Evolutionary conservation across 495 filamentous ascomycete genomes (phyloP).

Genomic region (Paragyromitra xinjiangensis): DNA sequence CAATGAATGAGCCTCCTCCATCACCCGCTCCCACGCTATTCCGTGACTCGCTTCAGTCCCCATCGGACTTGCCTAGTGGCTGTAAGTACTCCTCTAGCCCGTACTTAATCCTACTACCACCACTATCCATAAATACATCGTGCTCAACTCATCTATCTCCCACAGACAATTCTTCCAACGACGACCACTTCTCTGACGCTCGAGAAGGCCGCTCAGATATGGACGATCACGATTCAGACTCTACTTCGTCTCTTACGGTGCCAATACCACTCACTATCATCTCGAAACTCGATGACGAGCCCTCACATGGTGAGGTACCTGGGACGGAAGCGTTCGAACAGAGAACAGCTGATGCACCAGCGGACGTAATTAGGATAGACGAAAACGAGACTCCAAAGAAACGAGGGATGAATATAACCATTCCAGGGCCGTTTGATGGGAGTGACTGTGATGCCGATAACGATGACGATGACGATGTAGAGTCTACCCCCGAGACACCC

Average conservation of each 20-base stretch:
- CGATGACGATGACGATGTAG: constrained; percentile 25
- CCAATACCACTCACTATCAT: constrained; percentile 35
- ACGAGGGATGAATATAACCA: constrained; percentile 35
- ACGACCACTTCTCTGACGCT: constrained; percentile 58
- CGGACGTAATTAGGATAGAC: constrained; percentile 63
- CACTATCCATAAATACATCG: background rate
- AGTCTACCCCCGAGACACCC: constrained; percentile 37
- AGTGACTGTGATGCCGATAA: constrained; percentile 27
- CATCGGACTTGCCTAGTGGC: constrained; percentile 45
- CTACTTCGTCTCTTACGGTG: constrained; percentile 20
- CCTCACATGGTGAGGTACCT: constrained; percentile 77
- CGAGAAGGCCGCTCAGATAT: constrained; percentile 49
- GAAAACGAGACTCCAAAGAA: constrained; percentile 36
- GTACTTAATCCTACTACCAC: background rate
- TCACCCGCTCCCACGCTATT: constrained; percentile 49
- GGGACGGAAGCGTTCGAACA: constrained; percentile 80
- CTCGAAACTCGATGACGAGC: constrained; percentile 31
- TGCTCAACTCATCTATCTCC: background rate
- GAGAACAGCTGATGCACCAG: constrained; percentile 80
- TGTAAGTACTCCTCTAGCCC: constrained; percentile 47
- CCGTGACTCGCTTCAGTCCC: constrained; percentile 49
- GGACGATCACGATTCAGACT: constrained; percentile 25
- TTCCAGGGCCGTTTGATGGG: constrained; percentile 39
- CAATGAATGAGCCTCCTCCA: constrained; percentile 48
- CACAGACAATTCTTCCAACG: constrained; percentile 56